Conservation (phyloP, 2,329 filamentous ascomycete species). For the Ophiostoma angusticollis region DNA sequence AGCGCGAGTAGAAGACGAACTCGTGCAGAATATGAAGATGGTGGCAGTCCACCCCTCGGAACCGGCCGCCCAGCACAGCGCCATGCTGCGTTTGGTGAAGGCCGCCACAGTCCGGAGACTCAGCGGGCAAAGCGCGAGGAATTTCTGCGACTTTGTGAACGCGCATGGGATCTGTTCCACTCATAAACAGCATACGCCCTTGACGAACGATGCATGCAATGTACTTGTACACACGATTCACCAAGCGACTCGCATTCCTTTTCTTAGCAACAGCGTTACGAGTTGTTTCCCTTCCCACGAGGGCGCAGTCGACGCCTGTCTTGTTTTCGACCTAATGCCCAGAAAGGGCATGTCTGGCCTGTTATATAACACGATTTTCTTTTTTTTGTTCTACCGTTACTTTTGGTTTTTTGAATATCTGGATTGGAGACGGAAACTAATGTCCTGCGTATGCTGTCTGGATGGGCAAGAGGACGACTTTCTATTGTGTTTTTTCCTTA, state of each 20-base stretch:
- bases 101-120: constrained; percentile 70
- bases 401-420: neutral
- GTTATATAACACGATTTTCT: neutral
- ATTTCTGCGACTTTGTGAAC: constrained; percentile 72
- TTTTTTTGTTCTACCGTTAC: neutral
- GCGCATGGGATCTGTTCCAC: constrained; percentile 96
- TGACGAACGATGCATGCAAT: neutral
- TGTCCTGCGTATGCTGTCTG: constrained; percentile 3
- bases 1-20: constrained; percentile 60
- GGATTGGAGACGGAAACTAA: constrained; percentile 2
- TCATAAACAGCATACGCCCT: constrained; percentile 40
- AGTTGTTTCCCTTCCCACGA: too few relatives aligned
- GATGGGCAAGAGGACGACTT: neutral
- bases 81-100: constrained; percentile 64
- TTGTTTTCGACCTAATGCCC: neutral
- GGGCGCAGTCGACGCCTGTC: neutral
- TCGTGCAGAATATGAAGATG: constrained; percentile 88
- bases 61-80: constrained; percentile 51
- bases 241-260: constrained; percentile 1
- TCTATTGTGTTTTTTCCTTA: constrained; percentile 1
- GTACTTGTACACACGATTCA: constrained; percentile 2
- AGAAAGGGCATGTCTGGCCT: neutral
- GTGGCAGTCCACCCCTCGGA: constrained; percentile 71
- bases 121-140: constrained; percentile 82
- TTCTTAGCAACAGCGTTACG: neutral